Evolutionary conservation across 2,329 filamentous ascomycete species (phyloP), one percentile per base, ranked within the genome.

Genomic region (Achaetomium macrosporum): DNA sequence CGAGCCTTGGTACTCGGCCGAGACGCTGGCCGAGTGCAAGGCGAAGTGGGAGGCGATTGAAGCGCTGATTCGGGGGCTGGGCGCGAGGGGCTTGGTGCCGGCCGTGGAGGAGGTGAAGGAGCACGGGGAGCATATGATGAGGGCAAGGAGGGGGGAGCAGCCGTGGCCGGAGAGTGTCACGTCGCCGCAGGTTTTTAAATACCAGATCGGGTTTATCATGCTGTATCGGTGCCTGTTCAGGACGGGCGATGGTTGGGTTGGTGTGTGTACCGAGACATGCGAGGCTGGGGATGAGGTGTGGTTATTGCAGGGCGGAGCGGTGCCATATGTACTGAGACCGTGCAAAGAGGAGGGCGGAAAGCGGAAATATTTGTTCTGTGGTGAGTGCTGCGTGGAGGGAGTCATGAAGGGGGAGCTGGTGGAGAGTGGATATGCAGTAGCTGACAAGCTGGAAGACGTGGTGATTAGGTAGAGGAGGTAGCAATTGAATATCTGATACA

Each of bases 241-340:
- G 1, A 53, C 50, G 17, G 33, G 15, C 15, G 44, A 42, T 0
- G 50, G 35, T 9, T 51, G 54, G 54, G 20, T 56, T 11, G 54
- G 50, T 1, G 41, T 51, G 1, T 56, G 54, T 17, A 33, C 40
- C 9, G 20, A 47, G 19, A 42, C 42, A 3, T 47, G 46, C 15
- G 12, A 48, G 40, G 42, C 40, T 2, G 54, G 54, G 7, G 54
- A 56, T n/a, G 54, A 56, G 19, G 50, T 56, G 30, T 56, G 50
- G 54, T 15, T 56, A 8, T 9, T 56, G 15, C 50, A 56, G 16
- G 45, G 47, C 2, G 54, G 54, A 1, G 39, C 50, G 11, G 54
- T 56, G 16, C 54, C 54, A 7, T 56, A 56, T 36, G 50, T 53
- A 6, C 30, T 56, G 39, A 30, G 35, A 25, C 43, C 25, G 9